Percentiles rank a stretch among this genome's conserved stretches.
These are phyloP conservation scores for Fusarium transvaalense DNA, from an alignment of 2,329 filamentous ascomycete species.

Conservation along the genomic window DNA sequence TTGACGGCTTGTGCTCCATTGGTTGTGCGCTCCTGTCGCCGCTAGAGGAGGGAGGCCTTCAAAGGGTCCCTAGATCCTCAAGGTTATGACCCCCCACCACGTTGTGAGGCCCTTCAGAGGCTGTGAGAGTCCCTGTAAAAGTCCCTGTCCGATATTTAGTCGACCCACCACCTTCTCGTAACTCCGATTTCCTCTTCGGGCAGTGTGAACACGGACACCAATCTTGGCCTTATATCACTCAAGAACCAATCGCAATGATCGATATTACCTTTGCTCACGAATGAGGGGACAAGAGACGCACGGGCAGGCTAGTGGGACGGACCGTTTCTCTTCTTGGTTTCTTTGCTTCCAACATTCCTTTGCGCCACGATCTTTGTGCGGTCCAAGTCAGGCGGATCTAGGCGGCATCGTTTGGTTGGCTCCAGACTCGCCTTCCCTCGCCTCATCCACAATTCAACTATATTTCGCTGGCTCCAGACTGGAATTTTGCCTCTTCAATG, in stretches of 20 bases:
- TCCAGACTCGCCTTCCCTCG: conserved; percentile 22
- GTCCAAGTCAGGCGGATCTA: conserved; percentile 36
- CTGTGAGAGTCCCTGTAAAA: conserved; percentile 32
- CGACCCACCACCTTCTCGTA: conserved; percentile 37
- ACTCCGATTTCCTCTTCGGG: conserved; percentile 42
- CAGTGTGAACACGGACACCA: conserved; percentile 24
- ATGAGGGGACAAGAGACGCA: conserved; percentile 16
- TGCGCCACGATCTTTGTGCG: conserved; percentile 20
- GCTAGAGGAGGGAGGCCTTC: conserved; percentile 16
- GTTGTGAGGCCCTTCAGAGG: conserved; percentile 41
- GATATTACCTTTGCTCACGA: conserved; percentile 26
- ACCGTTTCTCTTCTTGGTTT: conserved; percentile 41
- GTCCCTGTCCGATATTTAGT: conserved; percentile 36
- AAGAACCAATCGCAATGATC: conserved; percentile 39
- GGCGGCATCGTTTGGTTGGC: conserved; percentile 43
- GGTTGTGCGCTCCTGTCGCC: conserved; percentile 32
- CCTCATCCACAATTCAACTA: conserved; percentile 36
- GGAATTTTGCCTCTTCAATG: conserved; percentile 38
- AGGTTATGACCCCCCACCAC: conserved; percentile 45
- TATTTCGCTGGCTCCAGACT: conserved; percentile 20
- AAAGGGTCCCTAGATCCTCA: conserved; percentile 39
- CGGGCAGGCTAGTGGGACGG: conserved; percentile 48
- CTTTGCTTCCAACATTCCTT: conserved; percentile 21
- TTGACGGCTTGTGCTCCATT: conserved; percentile 23
- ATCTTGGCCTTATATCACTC: conserved; percentile 26